Percentiles rank a stretch among this genome's conserved stretches.
These are phyloP conservation scores for Leishmania tarentolae DNA, from an alignment of 208 protist species.

Conservation along the genomic window DNA sequence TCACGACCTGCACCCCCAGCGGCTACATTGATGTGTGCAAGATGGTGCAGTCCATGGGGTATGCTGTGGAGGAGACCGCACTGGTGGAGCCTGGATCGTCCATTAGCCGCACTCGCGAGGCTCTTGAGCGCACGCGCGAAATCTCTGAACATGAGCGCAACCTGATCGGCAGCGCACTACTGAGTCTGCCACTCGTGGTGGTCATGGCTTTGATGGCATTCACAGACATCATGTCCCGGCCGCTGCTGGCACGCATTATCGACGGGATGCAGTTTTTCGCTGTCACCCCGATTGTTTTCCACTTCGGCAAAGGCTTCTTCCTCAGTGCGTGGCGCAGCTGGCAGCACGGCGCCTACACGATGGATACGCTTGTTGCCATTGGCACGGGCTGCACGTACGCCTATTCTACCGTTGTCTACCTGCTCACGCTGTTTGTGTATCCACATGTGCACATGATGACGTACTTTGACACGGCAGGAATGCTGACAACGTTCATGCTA, in stretches of 20 bases:
- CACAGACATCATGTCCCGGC: slow-evolving; percentile 37
- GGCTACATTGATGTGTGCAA: slow-evolving; percentile 16
- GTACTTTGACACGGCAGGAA: slow-evolving; percentile 96
- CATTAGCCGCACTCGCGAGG: slow-evolving; percentile 40
- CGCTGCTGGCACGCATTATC: slow-evolving; percentile 27
- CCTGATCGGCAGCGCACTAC: slow-evolving; percentile 51
- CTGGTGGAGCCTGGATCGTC: slow-evolving; percentile 16
- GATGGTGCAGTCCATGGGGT: slow-evolving; percentile 59
- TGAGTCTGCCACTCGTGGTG: slow-evolving; percentile 63
- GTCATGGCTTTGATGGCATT: slow-evolving; percentile 75
- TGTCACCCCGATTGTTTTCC: slow-evolving; percentile 87
- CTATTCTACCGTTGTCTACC: slow-evolving; percentile 64
- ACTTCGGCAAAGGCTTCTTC: slow-evolving; percentile 79
- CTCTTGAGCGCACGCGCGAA: slow-evolving; percentile 70
- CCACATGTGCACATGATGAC: slow-evolving; percentile 37
- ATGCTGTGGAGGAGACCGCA: slow-evolving; percentile 27
- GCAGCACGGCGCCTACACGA: slow-evolving; percentile 71
- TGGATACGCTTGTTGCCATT: slow-evolving; percentile 89
- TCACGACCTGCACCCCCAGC: slow-evolving; percentile 27
- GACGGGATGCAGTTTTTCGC: slow-evolving; percentile 61
- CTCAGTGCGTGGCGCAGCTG: slow-evolving; percentile 60
- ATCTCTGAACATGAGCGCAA: slow-evolving; percentile 49
- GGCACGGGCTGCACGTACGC: slow-evolving; percentile 75
- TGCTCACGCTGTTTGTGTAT: slow-evolving; percentile 34
- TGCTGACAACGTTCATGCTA: slow-evolving; percentile 96